These are phyloP conservation scores for Elongisporangium undulatum DNA, from an alignment of 352 stramenopile species.

Conservation along the genomic window DNA sequence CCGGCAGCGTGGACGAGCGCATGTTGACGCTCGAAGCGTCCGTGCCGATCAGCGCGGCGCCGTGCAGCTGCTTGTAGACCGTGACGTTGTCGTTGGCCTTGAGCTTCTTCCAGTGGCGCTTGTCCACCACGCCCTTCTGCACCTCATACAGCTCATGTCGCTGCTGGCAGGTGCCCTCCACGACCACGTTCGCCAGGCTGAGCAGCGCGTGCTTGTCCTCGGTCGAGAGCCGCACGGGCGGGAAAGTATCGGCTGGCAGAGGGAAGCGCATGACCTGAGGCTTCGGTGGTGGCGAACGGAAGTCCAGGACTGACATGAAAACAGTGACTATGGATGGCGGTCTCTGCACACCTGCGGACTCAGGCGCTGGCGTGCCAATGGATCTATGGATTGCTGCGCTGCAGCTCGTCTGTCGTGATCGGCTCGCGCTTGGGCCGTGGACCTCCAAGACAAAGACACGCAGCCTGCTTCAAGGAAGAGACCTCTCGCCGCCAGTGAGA, in stretches of 20 bases:
- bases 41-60: not conserved
- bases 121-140: slow-evolving; percentile 23
- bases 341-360: no score
- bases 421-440: not conserved
- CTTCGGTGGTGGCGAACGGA: not conserved
- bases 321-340: not conserved
- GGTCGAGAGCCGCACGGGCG: slow-evolving; percentile 13
- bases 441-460: not conserved
- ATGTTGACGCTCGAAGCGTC: not conserved
- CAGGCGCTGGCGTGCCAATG: not conserved
- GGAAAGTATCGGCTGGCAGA: slow-evolving; percentile 12
- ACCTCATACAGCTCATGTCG: slow-evolving; percentile 23
- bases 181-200: slow-evolving; percentile 17
- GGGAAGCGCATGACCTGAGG: not conserved
- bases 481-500: no score
- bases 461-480: not conserved
- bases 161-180: slow-evolving; percentile 15
- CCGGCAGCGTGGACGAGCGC: slow-evolving; percentile 8
- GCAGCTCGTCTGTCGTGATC: not conserved
- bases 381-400: not conserved
- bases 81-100: slow-evolving; percentile 24
- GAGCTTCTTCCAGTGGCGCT: slow-evolving; percentile 22
- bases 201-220: slow-evolving; percentile 17
- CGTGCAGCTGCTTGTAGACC: slow-evolving; percentile 22
- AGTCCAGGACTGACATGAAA: not conserved